Base-by-base conservation (phyloP, 148 eudicot genomes). In the Rhododendron kiyosumense region DNA sequence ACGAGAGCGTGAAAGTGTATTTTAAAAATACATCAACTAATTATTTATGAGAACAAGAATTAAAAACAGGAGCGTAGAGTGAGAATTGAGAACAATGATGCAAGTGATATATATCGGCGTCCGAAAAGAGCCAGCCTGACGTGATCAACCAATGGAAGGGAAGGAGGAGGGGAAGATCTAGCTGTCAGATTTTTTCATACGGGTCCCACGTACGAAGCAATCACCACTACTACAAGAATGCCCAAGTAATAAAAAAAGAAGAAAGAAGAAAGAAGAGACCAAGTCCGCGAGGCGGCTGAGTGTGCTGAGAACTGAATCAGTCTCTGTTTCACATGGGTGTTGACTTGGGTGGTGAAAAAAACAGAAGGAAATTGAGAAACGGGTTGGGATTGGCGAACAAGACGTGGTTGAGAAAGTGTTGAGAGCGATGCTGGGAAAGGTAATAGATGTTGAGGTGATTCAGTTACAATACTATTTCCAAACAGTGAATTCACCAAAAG, bases 151-250 rank as follows among this genome's bases (percentile, higher is more conserved):
- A 80, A 85, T 87, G 90, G 89, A 91, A 88, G 63, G 67, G 11
- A 54, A 49, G 10, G 88, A 69, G 83, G 86, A 43, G 63, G 63
- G 3, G 90, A 90, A n/a, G 96, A 92, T 78, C 43, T 75, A 34
- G 89, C 91, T 84, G 85, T 95, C 69, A 93, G 95, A 41, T 93
- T 94, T 93, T 94, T 54, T 97, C 98, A 10, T 87, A 88, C 57
- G 91, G 91, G 81, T 97, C 95, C 8, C 65, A 18, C 63, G 1
- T 59, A 59, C 22, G 26, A 59, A 59, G 65, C 65, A 59, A 22
- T 59, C 30, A 9, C 32, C 0, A n/a, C 71, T 65, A 65, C 12
- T 94, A 59, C n/a, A 57, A 57, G 7, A 57, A 57, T 18, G 0
- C 63, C 63, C 63, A 57, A 90, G 43, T 85, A 83, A 45, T 48